A percentile compares a stretch with the other conserved stretches of the same genome.
Evolutionary conservation across 208 protist species (phyloP).

Genomic region (Hexamita inflata): DNA sequence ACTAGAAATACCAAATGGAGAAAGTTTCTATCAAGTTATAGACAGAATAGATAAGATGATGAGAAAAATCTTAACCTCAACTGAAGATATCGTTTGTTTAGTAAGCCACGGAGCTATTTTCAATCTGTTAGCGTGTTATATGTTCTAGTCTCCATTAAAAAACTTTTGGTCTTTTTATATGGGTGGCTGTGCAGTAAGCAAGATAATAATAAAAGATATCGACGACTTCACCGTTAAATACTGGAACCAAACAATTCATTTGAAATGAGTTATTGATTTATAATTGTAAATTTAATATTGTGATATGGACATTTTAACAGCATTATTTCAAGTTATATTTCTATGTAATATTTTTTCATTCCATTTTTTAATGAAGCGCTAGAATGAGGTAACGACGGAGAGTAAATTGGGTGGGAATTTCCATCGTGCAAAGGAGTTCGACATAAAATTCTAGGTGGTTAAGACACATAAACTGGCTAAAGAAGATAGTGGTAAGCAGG

Average conservation of each 20-base stretch:
- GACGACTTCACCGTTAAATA: background rate
- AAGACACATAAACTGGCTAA: too few species aligned
- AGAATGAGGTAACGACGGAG: too few species aligned
- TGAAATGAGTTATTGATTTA: too few species aligned
- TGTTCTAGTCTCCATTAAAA: background rate
- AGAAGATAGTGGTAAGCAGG: too few species aligned
- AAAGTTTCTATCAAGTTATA: slow-evolving; percentile 19
- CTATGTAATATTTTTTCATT: too few species aligned
- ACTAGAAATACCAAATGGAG: slow-evolving; percentile 25
- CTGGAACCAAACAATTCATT: background rate
- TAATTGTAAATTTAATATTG: too few species aligned
- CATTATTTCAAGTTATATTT: too few species aligned
- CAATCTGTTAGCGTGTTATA: slow-evolving; percentile 13
- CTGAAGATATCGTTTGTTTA: background rate
- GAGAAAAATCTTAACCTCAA: background rate
- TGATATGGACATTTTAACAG: too few species aligned
- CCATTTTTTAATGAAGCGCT: too few species aligned
- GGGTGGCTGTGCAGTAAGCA: background rate
- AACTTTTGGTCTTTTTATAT: slow-evolving; percentile 28
- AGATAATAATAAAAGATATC: background rate
- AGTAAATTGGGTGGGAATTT: too few species aligned
- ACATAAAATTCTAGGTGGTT: too few species aligned
- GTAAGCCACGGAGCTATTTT: slow-evolving; percentile 24
- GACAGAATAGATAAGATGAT: background rate
- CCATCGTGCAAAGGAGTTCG: too few species aligned